Evolutionary conservation across 2,329 filamentous ascomycete genomes (phyloP), one percentile per base, ranked within the genome.

Genomic region (Xylariomycetidae sp.): DNA sequence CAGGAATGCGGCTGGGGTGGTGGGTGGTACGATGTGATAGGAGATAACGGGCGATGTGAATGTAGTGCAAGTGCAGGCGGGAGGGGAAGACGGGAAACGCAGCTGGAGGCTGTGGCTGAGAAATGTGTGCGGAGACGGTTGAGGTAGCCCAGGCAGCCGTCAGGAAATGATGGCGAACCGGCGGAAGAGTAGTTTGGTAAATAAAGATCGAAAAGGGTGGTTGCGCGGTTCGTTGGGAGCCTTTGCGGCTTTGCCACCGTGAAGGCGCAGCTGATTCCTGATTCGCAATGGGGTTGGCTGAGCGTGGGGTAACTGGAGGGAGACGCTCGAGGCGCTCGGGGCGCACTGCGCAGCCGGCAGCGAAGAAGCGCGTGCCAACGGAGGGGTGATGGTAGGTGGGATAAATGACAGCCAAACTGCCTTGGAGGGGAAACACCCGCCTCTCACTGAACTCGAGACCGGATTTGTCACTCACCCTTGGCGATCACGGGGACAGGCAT

Each of bases 381-480:
- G n/a, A n/a, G n/a, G n/a, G n/a, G n/a, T n/a, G n/a, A n/a, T n/a
- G n/a, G n/a, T n/a, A n/a, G n/a, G n/a, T n/a, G n/a, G n/a, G n/a
- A n/a, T n/a, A n/a, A n/a, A n/a, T n/a, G n/a, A n/a, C n/a, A n/a
- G n/a, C n/a, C n/a, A n/a, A n/a, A n/a, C n/a, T n/a, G n/a, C n/a
- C n/a, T n/a, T n/a, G n/a, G n/a, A n/a, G n/a, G n/a, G n/a, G n/a
- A n/a, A n/a, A n/a, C n/a, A n/a, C n/a, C n/a, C n/a, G n/a, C n/a
- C n/a, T n/a, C n/a, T n/a, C n/a, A n/a, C 14, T 18, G 19, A 37
- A 29, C 30, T 40, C 31, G 24, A 12, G 6, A 34, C 31, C 31
- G 37, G n/a, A n/a, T n/a, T n/a, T n/a, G n/a, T n/a, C 31, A 54
- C 59, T 53, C 42, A 63, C 60, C 59, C 51, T 63, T 61, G 42